Evolutionary conservation across 2,329 filamentous ascomycete species (phyloP), one percentile per base, ranked within the genome.

Genomic region (Dothideomycetidae sp.): DNA sequence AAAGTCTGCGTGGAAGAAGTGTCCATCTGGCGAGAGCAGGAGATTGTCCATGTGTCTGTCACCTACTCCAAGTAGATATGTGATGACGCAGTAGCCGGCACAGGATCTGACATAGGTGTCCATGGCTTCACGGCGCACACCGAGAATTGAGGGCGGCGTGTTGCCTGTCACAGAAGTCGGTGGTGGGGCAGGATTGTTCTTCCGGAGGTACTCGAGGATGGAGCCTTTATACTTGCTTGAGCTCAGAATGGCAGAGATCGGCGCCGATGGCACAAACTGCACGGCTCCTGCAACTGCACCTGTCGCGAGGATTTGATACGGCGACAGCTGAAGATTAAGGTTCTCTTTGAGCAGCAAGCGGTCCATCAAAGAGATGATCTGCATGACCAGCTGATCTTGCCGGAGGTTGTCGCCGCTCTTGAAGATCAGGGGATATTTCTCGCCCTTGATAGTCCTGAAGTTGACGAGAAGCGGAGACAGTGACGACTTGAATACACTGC

Each of bases 1-100:
- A 51, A 98, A 98, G 57, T 98, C 90, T 18, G 88, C 86, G 56
- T 98, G 90, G 70, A 98, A 94, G 66, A 98, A 98, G 58, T 92
- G 84, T 3, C 75, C 90, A 48, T 86, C 80, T 1, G 90, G 86
- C 0, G 85, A 75, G 4, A 98, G 73, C 16, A 98, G 75, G 1
- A 98, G 73, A 51, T 98, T 98, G 56, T 98, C 90, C 2, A 96
- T 70, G 59, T 98, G 90, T 2, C 90, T 78, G 55, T 98, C 90
- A 13, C 90, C 90, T 2, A 98, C 90, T 19, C 90, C 92, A 10
- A 98, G 73, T 11, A 98, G 81, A 57, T 98, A 98, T 0, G 92
- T 98, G 48, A 98, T 94, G 10, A 98, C 90, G 57, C 90, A 96
- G 61, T 98, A 98, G 21, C 90, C 90, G 1, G 90, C 90, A 53